Base-by-base conservation (phyloP, 371 early-diverging fungal genomes). In the Thermomucor indicae-seudaticae region DNA sequence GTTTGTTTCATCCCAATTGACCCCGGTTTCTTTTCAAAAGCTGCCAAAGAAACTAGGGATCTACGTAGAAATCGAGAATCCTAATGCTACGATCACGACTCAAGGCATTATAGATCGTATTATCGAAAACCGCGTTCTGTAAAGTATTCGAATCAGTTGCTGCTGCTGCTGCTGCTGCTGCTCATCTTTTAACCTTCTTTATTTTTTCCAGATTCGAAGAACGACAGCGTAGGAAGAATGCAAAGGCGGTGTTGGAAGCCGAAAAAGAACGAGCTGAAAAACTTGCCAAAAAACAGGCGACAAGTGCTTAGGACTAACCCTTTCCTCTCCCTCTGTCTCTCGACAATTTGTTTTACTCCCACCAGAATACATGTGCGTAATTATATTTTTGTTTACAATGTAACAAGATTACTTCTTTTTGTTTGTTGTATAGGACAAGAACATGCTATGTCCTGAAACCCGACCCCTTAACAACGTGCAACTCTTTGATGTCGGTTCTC, bases 51-150 rank as follows among this genome's bases (percentile, higher is more conserved):
- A 78, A 43, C 68, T 78, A 19, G 85, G 80, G 37, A 87, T 93
- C 49, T 92, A 86, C 62, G 64, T 58, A 30, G 86, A 88, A 62
- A 83, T 93, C 38, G 82, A 84, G 29, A 85, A 89, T 35, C 84
- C 87, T 22, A 72, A 79, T 31, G 76, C 83, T 40, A 78, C 84
- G 43, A 75, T 93, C 44, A 91, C 93, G 10, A 93, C 95, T 16
- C 80, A 86, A 32, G 76, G 81, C 3, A 92, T 96, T 49, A 89
- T 96, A 57, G 73, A 83, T 46, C 84, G 96, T 49, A 93, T 96
- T 62, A 85, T 95, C 51, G 83, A 81, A 28, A 88, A 92, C 65
- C 84, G 92, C 41, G 72, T 86, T 51, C 62, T 85, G 83, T 93
- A 82, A 65, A 84, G 55, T 12, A 20, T 17, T 1, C n/a, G 23